Evolutionary conservation across 306 rosid genomes (phyloP).

Genomic region (Arachis stenosperma): DNA sequence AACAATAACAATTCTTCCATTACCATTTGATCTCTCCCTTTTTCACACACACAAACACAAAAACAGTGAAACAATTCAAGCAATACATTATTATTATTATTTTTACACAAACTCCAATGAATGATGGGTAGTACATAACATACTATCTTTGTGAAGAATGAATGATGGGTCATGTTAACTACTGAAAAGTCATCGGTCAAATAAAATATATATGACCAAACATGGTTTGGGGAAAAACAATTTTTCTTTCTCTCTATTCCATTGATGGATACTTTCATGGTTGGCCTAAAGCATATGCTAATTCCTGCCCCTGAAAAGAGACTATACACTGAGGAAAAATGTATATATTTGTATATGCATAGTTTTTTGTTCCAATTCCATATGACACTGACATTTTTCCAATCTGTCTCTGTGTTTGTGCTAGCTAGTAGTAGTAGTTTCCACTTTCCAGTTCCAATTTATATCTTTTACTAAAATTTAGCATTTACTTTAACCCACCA

Average conservation of each 20-base stretch:
- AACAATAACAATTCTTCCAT: not conserved
- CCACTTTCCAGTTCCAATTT: no score
- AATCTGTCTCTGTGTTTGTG: conserved; percentile 45
- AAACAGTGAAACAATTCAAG: no score
- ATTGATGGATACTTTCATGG: conserved; percentile 41
- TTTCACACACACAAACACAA: no score
- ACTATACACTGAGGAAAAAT: conserved; percentile 30
- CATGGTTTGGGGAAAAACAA: conserved; percentile 31
- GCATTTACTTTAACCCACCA: conserved; percentile 45
- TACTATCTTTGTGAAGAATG: not conserved
- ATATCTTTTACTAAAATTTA: conserved; percentile 35
- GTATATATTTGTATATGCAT: conserved; percentile 17
- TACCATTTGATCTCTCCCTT: not conserved
- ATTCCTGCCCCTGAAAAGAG: conserved; percentile 38
- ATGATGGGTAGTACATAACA: not conserved
- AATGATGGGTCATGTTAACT: conserved; percentile 33
- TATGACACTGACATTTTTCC: conserved; percentile 39
- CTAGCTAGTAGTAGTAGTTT: not conserved
- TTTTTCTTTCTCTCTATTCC: not conserved
- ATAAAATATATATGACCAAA: conserved; percentile 9
- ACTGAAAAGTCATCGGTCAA: conserved; percentile 37
- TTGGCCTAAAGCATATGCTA: conserved; percentile 42
- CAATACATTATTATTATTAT: no score
- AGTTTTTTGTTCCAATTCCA: conserved; percentile 54
- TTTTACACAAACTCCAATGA: conserved; percentile 30